phyloP scores from a whole-genome alignment of 352 stramenopile species.

The Pythium oligandrum region DNA sequence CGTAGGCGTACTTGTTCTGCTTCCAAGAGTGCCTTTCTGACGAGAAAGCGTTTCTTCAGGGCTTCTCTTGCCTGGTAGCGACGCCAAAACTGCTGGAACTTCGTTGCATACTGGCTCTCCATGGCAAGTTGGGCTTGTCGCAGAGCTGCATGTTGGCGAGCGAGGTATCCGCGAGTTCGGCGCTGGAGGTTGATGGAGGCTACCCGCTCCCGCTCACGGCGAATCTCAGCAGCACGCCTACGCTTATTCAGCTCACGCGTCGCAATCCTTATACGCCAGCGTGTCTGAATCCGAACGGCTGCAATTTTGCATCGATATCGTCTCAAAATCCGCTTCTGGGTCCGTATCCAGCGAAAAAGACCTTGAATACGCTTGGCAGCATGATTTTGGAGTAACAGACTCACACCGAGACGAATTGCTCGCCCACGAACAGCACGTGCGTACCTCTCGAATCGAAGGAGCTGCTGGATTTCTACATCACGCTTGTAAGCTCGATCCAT shows the following conservation, averaged over 20 bases:
- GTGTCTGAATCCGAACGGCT: slow-evolving; percentile 30
- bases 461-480: slow-evolving; percentile 33
- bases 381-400: slow-evolving; percentile 41
- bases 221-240: slow-evolving; percentile 1
- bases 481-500: slow-evolving; percentile 36
- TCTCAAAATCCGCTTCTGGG: slow-evolving; percentile 22
- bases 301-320: slow-evolving; percentile 19
- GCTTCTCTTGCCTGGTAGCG: not conserved
- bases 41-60: slow-evolving; percentile 13
- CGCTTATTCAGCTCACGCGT: not conserved
- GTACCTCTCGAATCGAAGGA: slow-evolving; percentile 54
- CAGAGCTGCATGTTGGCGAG: slow-evolving; percentile 10
- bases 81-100: slow-evolving; percentile 12
- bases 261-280: slow-evolving; percentile 8
- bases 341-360: slow-evolving; percentile 35
- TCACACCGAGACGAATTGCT: slow-evolving; percentile 48
- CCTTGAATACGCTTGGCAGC: slow-evolving; percentile 44
- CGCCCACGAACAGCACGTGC: slow-evolving; percentile 50
- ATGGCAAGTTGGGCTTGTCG: slow-evolving; percentile 4
- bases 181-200: slow-evolving; percentile 16
- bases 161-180: slow-evolving; percentile 10
- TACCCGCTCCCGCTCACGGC: slow-evolving; percentile 7
- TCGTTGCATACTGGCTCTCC: not conserved
- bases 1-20: slow-evolving; percentile 21
- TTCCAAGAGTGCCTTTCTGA: slow-evolving; percentile 23